Base-by-base conservation (phyloP, 116 monocot genomes). In the Papilionanthe hybrid region DNA sequence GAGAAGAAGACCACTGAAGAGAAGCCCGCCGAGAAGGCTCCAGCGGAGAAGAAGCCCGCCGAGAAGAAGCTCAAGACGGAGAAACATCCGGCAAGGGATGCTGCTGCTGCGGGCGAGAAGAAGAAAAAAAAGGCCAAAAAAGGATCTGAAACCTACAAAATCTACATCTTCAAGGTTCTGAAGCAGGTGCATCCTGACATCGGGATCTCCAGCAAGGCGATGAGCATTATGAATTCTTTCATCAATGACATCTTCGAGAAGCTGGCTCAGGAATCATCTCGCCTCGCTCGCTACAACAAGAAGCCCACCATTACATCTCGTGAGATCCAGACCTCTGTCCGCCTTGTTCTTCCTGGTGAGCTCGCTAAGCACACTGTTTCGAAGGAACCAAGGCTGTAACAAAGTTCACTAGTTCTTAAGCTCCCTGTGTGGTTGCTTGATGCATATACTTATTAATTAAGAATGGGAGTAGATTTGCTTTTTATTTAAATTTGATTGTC, bases 101-200 rank as follows among this genome's bases (percentile, higher is more conserved):
- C 56, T 55, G 73, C 79, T 30, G 22, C 58, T 42, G 72, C 29
- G n/a, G 83, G 84, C 29, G 82, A 83, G 79, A 86, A 86, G 81
- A 73, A n/a, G 73, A 86, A 81, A 83, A 84, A 82, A 88, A 85
- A 79, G 87, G 60, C 55, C 75, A 78, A 79, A 42, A 87, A 87
- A 83, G 32, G 32, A 32, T 1, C 32, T 2, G 32, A 32, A 2
- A 1, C 32, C 2, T 32, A 32, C 32, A 32, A 32, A 2, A 32
- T 2, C 32, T 32, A 32, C 32, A 32, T 32, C 32, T 32, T 32
- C 32, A 32, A 32, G 32, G 32, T 32, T 2, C 2, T 32, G 32
- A 32, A 32, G 32, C 32, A n/a, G 32, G 32, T 32, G 1, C 32
- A 2, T 2, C 32, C 32, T 2, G 32, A 32, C 32, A 32, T 32